phyloP scores from a whole-genome alignment of 2,329 filamentous ascomycete species.

The Fusarium sp. region DNA sequence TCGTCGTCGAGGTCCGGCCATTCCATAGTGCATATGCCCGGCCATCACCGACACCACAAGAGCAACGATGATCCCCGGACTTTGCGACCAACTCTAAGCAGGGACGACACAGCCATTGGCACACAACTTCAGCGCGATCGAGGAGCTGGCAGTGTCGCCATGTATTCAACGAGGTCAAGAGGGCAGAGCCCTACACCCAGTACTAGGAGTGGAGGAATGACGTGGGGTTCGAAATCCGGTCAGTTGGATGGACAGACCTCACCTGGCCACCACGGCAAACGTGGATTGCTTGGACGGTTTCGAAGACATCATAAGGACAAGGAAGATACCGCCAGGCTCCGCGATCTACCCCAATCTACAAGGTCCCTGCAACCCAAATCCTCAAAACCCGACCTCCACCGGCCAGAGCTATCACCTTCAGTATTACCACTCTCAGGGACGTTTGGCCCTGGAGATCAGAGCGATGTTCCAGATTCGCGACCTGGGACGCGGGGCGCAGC shows the following conservation, averaged over 20 bases:
- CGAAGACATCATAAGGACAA: conserved; percentile 67
- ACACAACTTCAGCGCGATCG: conserved; percentile 57
- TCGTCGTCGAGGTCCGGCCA: conserved; percentile 70
- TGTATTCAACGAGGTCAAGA: conserved; percentile 65
- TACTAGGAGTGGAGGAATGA: conserved; percentile 65
- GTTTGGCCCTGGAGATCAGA: conserved; percentile 42
- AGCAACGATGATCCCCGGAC: conserved; percentile 74
- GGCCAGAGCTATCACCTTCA: conserved; percentile 52
- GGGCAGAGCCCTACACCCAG: conserved; percentile 87
- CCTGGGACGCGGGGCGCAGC: conserved; percentile 51
- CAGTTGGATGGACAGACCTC: conserved; percentile 67
- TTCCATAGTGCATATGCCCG: conserved; percentile 72
- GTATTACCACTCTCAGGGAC: conserved; percentile 47
- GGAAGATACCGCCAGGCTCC: conserved; percentile 52
- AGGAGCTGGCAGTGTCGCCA: conserved; percentile 60
- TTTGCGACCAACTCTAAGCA: conserved; percentile 76
- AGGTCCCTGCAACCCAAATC: conserved; percentile 63
- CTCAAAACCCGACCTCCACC: conserved; percentile 59
- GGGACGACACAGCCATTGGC: conserved; percentile 72
- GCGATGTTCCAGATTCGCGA: conserved; percentile 44
- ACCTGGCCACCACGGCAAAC: conserved; percentile 64
- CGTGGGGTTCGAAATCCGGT: conserved; percentile 59
- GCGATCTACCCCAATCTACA: conserved; percentile 62
- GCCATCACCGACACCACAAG: conserved; percentile 76
- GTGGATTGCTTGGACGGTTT: conserved; percentile 62